Evolutionary conservation across 2,329 filamentous ascomycete genomes (phyloP).

Genomic region (Fusarium sp.): DNA sequence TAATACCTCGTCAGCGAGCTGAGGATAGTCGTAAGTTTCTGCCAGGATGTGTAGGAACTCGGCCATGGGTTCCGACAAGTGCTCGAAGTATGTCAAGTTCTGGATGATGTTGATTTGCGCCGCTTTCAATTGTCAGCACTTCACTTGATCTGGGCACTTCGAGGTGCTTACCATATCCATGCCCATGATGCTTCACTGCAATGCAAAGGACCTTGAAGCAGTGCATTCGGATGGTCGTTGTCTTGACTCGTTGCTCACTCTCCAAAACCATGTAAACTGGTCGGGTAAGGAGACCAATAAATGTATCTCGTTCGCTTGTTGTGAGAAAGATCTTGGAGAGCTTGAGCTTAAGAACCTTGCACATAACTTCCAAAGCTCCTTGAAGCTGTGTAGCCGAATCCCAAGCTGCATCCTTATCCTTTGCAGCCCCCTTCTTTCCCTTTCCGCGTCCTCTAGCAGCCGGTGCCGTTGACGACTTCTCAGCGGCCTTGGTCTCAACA

Average conservation of each 20-base stretch:
- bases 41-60: constrained; percentile 96
- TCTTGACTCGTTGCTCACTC: constrained; percentile 92
- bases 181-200: constrained; percentile 96
- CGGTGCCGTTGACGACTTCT: constrained; percentile 79
- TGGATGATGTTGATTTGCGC: constrained; percentile 98
- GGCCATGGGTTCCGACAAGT: constrained; percentile 98
- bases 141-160: not conserved
- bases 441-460: constrained; percentile 78
- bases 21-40: constrained; percentile 97
- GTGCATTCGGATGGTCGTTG: constrained; percentile 90
- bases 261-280: constrained; percentile 95
- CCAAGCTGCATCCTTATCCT: constrained; percentile 87
- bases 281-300: constrained; percentile 89
- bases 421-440: constrained; percentile 79
- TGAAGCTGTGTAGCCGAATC: constrained; percentile 91
- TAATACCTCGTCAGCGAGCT: constrained; percentile 91
- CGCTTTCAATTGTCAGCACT: constrained; percentile 61
- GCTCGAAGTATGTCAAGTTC: constrained; percentile 97
- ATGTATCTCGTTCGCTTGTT: constrained; percentile 95
- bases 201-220: constrained; percentile 97
- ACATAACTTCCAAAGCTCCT: constrained; percentile 90
- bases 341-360: constrained; percentile 93
- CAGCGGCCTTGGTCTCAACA: constrained; percentile 92
- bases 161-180: constrained; percentile 80
- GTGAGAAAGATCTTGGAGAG: constrained; percentile 93